phyloP scores from a whole-genome alignment of 306 rosid species.

The Rosa persica region DNA sequence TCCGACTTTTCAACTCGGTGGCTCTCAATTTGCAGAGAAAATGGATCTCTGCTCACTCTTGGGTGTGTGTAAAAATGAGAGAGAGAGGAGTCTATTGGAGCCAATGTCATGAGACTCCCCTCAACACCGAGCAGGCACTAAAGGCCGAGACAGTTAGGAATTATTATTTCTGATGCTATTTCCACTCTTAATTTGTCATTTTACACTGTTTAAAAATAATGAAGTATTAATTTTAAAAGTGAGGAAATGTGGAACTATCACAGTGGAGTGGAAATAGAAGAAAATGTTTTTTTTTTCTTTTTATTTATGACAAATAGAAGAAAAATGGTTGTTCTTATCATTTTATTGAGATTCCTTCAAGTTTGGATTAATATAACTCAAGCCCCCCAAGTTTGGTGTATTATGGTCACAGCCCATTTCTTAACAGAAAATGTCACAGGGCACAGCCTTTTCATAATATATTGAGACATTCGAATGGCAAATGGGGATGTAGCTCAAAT shows the following conservation, averaged over 20 bases:
- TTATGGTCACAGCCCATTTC: background rate
- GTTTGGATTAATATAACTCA: no score
- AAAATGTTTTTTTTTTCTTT: no score
- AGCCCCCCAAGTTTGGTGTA: background rate
- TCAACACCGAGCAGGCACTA: background rate
- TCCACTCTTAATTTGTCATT: background rate
- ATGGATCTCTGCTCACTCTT: background rate
- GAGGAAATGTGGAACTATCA: background rate
- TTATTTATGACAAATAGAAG: no score
- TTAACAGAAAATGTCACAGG: no score
- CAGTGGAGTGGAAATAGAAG: background rate
- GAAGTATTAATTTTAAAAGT: background rate
- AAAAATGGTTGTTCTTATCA: background rate
- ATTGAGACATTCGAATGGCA: fast-evolving
- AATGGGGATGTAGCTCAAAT: conserved; percentile 3
- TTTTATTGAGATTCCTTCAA: background rate
- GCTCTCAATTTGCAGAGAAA: background rate
- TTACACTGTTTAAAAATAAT: background rate
- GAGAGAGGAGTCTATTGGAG: background rate
- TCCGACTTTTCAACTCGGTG: background rate
- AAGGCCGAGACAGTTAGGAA: background rate
- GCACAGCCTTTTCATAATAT: no score
- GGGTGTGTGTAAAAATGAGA: background rate
- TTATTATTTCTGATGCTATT: background rate
- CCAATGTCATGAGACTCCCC: background rate